phyloP scores from a whole-genome alignment of 192 early-diverging fungal genomes.

The Coemansia sp. region DNA sequence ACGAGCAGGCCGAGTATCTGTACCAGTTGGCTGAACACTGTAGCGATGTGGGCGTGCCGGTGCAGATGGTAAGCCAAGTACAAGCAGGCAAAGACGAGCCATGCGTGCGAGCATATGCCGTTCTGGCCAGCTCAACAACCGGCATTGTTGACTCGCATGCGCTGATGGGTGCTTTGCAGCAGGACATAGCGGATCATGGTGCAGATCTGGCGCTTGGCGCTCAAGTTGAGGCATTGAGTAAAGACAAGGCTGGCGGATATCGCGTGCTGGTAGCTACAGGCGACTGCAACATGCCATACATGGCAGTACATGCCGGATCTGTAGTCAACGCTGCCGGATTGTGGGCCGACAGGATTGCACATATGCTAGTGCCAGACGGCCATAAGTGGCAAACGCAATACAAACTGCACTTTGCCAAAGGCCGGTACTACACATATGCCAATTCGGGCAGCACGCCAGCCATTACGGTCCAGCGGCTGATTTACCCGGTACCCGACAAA shows the following conservation, averaged over 20 bases:
- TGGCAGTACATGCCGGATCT: slow-evolving; percentile 53
- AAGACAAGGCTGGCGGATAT: slow-evolving; percentile 36
- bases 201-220: slow-evolving; percentile 59
- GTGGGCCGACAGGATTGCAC: slow-evolving; percentile 63
- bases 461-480: slow-evolving; percentile 57
- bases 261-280: slow-evolving; percentile 53
- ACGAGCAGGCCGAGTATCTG: slow-evolving; percentile 57
- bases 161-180: slow-evolving; percentile 63
- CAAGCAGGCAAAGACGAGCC: slow-evolving; percentile 59
- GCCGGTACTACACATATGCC: slow-evolving; percentile 71
- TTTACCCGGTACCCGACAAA: slow-evolving; percentile 81
- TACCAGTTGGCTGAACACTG: slow-evolving; percentile 58
- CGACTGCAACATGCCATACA: slow-evolving; percentile 42
- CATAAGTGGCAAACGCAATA: slow-evolving; percentile 41
- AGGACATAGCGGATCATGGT: slow-evolving; percentile 51
- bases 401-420: slow-evolving; percentile 72
- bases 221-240: slow-evolving; percentile 50
- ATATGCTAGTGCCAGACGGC: slow-evolving; percentile 29
- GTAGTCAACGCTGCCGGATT: slow-evolving; percentile 82
- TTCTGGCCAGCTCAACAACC: slow-evolving; percentile 67
- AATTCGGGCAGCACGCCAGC: slow-evolving; percentile 9
- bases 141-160: slow-evolving; percentile 81
- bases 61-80: slow-evolving; percentile 49
- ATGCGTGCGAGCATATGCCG: slow-evolving; percentile 54
- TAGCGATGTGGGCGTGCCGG: slow-evolving; percentile 53